Conservation (phyloP, 1,284 basidiomycete species). For the Pulchroboletus neoregius region DNA sequence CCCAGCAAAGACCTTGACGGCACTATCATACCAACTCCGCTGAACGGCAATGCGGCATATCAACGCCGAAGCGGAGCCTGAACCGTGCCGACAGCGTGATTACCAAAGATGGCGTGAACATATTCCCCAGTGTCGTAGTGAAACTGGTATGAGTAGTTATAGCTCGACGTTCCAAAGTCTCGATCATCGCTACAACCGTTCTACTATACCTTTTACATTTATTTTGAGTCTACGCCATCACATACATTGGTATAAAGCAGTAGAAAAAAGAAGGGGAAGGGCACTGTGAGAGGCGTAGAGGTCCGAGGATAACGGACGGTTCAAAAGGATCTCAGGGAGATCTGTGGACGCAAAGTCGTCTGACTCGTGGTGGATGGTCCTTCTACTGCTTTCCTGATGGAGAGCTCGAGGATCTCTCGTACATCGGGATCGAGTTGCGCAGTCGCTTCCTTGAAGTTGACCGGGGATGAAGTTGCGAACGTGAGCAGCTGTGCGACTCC, state of each 20-base stretch:
- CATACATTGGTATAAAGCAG: slow-evolving; percentile 7
- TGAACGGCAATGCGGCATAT: too few relatives aligned
- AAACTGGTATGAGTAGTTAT: too few relatives aligned
- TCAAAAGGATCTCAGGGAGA: slow-evolving; percentile 73
- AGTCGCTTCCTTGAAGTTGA: slow-evolving; percentile 85
- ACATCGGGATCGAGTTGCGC: slow-evolving; percentile 59
- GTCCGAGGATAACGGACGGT: not conserved
- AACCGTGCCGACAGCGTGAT: too few relatives aligned
- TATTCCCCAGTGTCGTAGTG: too few relatives aligned
- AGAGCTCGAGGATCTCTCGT: slow-evolving; percentile 69
- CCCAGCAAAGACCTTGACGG: too few relatives aligned
- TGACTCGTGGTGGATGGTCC: slow-evolving; percentile 36
- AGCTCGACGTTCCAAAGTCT: too few relatives aligned
- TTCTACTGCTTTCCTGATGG: slow-evolving; percentile 74
- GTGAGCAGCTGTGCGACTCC: slow-evolving; percentile 73
- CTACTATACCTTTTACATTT: not conserved
- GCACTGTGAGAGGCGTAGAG: not conserved
- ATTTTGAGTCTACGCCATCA: not conserved
- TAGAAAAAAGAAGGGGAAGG: not conserved
- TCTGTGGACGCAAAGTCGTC: slow-evolving; percentile 62
- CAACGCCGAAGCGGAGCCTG: too few relatives aligned
- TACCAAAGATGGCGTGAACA: too few relatives aligned
- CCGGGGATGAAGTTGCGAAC: slow-evolving; percentile 72
- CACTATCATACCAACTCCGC: too few relatives aligned
- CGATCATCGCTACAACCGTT: not conserved